Conservation (phyloP, 768 basidiomycete genomes). For the Leccinum olivaceopallidum region DNA sequence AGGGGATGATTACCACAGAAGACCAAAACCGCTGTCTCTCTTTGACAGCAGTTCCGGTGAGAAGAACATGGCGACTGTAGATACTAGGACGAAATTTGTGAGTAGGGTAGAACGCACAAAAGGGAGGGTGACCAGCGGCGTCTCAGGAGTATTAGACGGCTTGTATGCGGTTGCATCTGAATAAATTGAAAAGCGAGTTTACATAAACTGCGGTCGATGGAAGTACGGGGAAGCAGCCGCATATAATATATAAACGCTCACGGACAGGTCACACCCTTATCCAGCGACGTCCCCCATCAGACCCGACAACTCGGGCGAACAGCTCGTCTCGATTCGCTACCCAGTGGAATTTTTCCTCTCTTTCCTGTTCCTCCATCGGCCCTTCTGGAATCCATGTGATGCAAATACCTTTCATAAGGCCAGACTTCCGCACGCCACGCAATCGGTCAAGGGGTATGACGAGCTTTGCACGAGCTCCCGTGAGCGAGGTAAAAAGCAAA, state of each 20-base stretch:
- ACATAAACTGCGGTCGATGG: neutral
- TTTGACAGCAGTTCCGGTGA: constrained; percentile 76
- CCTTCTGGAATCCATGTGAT: constrained; percentile 42
- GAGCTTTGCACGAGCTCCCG: constrained; percentile 45
- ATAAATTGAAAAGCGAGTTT: neutral
- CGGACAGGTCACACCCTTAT: constrained; percentile 39
- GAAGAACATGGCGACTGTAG: constrained; percentile 69
- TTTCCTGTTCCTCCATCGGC: constrained; percentile 34
- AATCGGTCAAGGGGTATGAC: constrained; percentile 47
- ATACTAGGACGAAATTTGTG: constrained; percentile 2
- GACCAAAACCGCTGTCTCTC: constrained; percentile 85
- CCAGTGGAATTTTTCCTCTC: constrained; percentile 59
- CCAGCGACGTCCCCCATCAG: constrained; percentile 47
- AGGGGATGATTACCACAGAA: constrained; percentile 62
- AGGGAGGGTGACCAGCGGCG: neutral
- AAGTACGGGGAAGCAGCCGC: constrained; percentile 16
- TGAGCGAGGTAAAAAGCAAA: constrained; percentile 57
- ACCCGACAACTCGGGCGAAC: constrained; percentile 61
- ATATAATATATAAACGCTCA: neutral
- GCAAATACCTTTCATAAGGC: constrained; percentile 52
- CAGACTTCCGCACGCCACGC: constrained; percentile 57
- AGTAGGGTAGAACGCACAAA: constrained; percentile 3
- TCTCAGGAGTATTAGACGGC: neutral
- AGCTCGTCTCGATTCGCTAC: constrained; percentile 64
- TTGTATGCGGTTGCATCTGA: constrained; percentile 11